These are phyloP conservation scores for Sphagnum contortum DNA, from an alignment of 225 moss, liverwort and hornwort species.

Conservation along the genomic window DNA sequence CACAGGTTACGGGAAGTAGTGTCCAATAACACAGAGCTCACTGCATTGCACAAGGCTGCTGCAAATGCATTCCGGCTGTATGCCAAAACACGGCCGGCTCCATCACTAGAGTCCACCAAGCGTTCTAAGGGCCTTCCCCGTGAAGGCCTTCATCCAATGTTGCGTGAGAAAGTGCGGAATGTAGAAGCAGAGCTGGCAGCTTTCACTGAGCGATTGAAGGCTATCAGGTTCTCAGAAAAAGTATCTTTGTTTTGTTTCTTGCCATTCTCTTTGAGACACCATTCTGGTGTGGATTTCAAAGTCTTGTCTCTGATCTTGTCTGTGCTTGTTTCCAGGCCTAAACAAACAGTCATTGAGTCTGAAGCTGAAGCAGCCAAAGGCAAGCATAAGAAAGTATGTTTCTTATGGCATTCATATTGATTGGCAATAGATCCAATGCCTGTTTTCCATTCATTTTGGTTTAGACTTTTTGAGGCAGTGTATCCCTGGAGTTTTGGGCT, in stretches of 20 bases:
- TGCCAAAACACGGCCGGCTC: conserved; percentile 68
- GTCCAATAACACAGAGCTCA: conserved; percentile 48
- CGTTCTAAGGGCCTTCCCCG: conserved; percentile 68
- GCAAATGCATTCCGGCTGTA: conserved; percentile 80
- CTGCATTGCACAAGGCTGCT: conserved; percentile 64
- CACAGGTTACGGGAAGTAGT: conserved; percentile 59
- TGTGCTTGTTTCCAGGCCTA: conserved; percentile 29
- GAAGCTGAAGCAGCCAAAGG: conserved; percentile 77
- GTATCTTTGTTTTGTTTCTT: background rate
- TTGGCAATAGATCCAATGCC: no score
- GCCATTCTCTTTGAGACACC: background rate
- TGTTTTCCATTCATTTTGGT: no score
- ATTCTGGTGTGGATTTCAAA: background rate
- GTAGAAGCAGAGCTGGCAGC: conserved; percentile 87
- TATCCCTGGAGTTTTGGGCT: no score
- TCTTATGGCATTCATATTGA: background rate
- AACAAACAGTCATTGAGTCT: conserved; percentile 82
- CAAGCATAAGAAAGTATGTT: conserved; percentile 50
- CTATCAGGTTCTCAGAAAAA: conserved; percentile 31
- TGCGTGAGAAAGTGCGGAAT: conserved; percentile 47
- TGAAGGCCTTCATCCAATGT: conserved; percentile 77
- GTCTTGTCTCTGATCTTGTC: background rate
- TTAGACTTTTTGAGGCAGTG: no score
- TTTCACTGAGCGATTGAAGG: conserved; percentile 79
- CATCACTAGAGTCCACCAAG: conserved; percentile 75